Conservation (phyloP, 345 rosid species). For the Arabis hirsuta region DNA sequence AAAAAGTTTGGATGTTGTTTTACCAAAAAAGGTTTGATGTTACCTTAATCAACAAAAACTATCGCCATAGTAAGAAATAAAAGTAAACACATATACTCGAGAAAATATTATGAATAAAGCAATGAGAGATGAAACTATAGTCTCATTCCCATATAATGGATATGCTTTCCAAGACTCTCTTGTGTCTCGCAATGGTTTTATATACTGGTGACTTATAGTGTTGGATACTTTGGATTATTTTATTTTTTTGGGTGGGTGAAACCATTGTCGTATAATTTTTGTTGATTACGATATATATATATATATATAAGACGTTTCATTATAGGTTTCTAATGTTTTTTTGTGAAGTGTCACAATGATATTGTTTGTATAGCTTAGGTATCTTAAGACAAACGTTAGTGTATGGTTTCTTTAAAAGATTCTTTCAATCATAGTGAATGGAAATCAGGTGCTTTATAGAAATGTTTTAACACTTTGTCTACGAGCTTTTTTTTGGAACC, state of each 20-base stretch:
- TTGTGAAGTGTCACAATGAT: conserved; percentile 26
- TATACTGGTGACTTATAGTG: neutral
- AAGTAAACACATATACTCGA: neutral
- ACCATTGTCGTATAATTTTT: neutral
- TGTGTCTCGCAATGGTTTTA: neutral
- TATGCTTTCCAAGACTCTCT: conserved; percentile 6
- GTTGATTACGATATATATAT: conserved; percentile 1
- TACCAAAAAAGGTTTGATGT: neutral
- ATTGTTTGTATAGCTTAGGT: conserved; percentile 30
- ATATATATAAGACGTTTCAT: conserved; percentile 13
- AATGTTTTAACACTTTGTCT: neutral
- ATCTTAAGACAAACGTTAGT: conserved; percentile 36
- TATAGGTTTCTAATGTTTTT: conserved; percentile 6
- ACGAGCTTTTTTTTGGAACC: neutral
- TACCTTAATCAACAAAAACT: neutral
- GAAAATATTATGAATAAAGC: neutral
- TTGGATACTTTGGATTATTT: neutral
- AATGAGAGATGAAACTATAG: neutral
- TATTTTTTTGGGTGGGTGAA: neutral
- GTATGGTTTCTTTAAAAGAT: conserved; percentile 12
- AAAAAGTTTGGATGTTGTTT: neutral
- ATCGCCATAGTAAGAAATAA: neutral
- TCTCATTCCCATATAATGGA: neutral
- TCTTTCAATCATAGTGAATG: conserved; percentile 29
- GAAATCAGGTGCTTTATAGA: neutral